Base-by-base conservation (phyloP, 768 basidiomycete species). In the Panellus pusillus region DNA sequence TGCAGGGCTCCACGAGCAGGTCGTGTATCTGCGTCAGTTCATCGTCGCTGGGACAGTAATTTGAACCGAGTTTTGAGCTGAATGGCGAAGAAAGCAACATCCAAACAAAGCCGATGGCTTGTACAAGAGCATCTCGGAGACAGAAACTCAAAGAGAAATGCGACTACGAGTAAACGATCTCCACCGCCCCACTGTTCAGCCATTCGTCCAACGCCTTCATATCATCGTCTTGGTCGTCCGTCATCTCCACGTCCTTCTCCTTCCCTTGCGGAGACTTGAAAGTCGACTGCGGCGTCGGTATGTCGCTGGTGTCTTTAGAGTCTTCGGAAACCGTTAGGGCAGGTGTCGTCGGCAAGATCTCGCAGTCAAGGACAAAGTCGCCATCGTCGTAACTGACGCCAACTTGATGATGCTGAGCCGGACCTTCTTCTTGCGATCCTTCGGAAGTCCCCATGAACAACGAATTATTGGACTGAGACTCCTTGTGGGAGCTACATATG, bases 201-300 rank as follows among this genome's bases (percentile, higher is more conserved):
- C 85, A 91, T 41, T 75, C 80, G 54, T 88, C 83, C 27, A 91
- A 74, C 57, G 86, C 85, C 5, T 79, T 84, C 44, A 87, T 75
- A 45, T 83, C 77, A 44, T 86, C 79, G 8, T 61, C 63, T 18
- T 60, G 61, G 18, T 61, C 65, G 18, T 63, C 53, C 38, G 53
- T 55, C 28, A 53, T 29, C 14, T 44, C 50, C 17, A 15, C 31
- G 20, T 50, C 47, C 14, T 55, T 41, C 27, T 36, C 40, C 14
- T 17, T 28, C 48, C 39, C 29, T 27, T 11, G 11, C 14, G 32
- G 32, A 35, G 32, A 8, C 32, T 35, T 35, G 32, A 35, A 35
- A 11, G 14, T 14, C 32, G 32, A 35, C 3, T 14, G 32, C 3
- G 32, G 32, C 9, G 32, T 50, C 48, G 42, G 52, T 43, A 44